Evolutionary conservation across 495 filamentous ascomycete genomes (phyloP).

Genomic region (Astrothelium subdiscretum): DNA sequence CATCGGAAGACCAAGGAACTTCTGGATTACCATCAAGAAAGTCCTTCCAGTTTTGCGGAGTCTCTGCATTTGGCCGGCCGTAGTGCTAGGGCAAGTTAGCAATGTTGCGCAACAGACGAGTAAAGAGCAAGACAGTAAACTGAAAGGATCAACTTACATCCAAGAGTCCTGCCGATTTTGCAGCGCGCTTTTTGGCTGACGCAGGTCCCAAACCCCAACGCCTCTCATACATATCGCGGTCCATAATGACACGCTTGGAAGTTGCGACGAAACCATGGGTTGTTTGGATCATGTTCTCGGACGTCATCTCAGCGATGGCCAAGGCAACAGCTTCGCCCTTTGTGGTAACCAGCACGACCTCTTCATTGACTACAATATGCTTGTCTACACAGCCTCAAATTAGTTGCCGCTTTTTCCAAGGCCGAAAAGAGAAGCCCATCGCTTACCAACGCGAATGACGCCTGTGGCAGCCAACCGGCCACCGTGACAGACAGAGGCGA

Average conservation of each 20-base stretch:
- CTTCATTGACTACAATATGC: constrained; percentile 78
- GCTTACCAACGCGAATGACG: constrained; percentile 72
- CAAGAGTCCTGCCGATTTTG: constrained; percentile 93
- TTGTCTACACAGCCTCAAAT: constrained; percentile 38
- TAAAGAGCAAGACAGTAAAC: background rate
- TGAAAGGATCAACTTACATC: constrained; percentile 53
- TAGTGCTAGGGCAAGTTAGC: background rate
- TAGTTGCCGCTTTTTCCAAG: constrained; percentile 4
- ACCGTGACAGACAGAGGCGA: constrained; percentile 95
- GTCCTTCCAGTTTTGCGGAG: no score
- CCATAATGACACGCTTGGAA: constrained; percentile 98
- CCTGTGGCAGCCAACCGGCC: constrained; percentile 97
- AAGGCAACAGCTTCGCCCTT: constrained; percentile 97
- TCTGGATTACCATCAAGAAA: no score
- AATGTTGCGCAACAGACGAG: constrained; percentile 18
- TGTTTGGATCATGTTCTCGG: constrained; percentile 73
- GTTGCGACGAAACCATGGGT: constrained; percentile 96
- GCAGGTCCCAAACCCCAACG: constrained; percentile 90
- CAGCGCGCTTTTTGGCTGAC: constrained; percentile 92
- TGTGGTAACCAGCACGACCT: constrained; percentile 94
- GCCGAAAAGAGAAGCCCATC: background rate
- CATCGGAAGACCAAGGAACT: no score
- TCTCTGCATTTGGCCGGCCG: background rate
- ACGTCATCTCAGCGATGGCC: constrained; percentile 91
- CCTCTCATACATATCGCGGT: constrained; percentile 89